These are phyloP conservation scores for Rauvolfia tetraphylla DNA, from an alignment of 257 asterid species.

Conservation along the genomic window DNA sequence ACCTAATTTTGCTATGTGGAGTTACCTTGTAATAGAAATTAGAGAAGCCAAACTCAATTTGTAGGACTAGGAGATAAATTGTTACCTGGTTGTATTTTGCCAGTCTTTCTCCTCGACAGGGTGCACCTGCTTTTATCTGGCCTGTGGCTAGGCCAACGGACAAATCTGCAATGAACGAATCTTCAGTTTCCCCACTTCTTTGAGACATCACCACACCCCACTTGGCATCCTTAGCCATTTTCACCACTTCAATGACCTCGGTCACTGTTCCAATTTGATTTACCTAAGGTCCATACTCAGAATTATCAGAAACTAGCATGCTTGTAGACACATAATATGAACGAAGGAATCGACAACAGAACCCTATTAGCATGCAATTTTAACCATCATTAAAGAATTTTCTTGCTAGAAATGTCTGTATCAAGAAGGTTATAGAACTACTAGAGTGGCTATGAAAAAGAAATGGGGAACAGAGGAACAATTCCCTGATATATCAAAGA, in stretches of 20 bases:
- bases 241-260: conserved; percentile 88
- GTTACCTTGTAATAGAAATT: not conserved
- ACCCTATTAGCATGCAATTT: not conserved
- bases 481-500: not conserved
- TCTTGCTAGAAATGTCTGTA: not conserved
- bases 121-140: conserved; percentile 97
- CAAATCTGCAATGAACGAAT: conserved; percentile 84
- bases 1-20: not conserved
- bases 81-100: conserved; percentile 94
- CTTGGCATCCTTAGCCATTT: conserved; percentile 91
- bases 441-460: not conserved
- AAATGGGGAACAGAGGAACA: not conserved
- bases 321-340: not conserved
- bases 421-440: not conserved
- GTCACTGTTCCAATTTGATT: conserved; percentile 95
- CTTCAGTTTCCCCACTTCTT: conserved; percentile 94
- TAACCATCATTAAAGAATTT: not conserved
- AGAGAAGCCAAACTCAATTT: not conserved
- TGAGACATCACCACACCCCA: conserved; percentile 95
- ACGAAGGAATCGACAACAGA: not conserved
- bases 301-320: conserved; percentile 9
- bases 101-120: conserved; percentile 97
- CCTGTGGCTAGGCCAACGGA: conserved; percentile 86
- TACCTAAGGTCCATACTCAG: conserved; percentile 45
- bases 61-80: conserved; percentile 5